Evolutionary conservation across 805 yeast species (phyloP).

Genomic region (Ogataea methanolica): DNA sequence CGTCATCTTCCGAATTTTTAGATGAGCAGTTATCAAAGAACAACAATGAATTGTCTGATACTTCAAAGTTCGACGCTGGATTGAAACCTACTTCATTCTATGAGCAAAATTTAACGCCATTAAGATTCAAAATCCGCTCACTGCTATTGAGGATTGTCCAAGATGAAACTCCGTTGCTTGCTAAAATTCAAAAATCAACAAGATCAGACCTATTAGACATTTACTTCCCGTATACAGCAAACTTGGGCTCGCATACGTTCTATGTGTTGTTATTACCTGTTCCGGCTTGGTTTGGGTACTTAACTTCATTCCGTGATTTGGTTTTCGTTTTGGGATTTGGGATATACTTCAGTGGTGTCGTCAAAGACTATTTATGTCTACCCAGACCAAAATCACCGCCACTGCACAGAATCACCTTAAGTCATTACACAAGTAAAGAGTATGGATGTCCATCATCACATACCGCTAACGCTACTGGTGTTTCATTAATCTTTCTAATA

Average conservation of each 20-base stretch:
- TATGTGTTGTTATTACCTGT: slow-evolving; percentile 85
- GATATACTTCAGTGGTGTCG: slow-evolving; percentile 63
- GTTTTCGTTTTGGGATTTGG: slow-evolving; percentile 62
- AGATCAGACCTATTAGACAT: slow-evolving; percentile 54
- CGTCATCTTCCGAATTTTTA: slow-evolving; percentile 4
- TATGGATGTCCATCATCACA: slow-evolving; percentile 95
- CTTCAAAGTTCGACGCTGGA: slow-evolving; percentile 60
- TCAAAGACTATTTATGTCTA: slow-evolving; percentile 81
- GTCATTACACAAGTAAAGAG: slow-evolving; percentile 86
- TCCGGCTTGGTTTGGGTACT: slow-evolving; percentile 76
- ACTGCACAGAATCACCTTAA: slow-evolving; percentile 79
- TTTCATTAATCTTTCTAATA: slow-evolving; percentile 46
- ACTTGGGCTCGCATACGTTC: slow-evolving; percentile 89
- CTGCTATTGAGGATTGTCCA: slow-evolving; percentile 52
- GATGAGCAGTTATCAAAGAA: slow-evolving; percentile 6
- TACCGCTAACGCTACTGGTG: slow-evolving; percentile 90
- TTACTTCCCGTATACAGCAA: slow-evolving; percentile 84
- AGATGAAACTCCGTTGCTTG: slow-evolving; percentile 59
- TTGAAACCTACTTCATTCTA: slow-evolving; percentile 66
- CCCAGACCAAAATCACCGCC: slow-evolving; percentile 96
- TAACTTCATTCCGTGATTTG: slow-evolving; percentile 53
- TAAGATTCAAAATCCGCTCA: slow-evolving; percentile 52
- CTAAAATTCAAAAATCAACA: slow-evolving; percentile 45
- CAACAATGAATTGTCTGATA: slow-evolving; percentile 17
- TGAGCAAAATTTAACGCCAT: slow-evolving; percentile 47